Percentiles rank a stretch among this genome's conserved stretches.
phyloP scores from a whole-genome alignment of 1,284 basidiomycete genomes.

The Puccinia coronata region DNA sequence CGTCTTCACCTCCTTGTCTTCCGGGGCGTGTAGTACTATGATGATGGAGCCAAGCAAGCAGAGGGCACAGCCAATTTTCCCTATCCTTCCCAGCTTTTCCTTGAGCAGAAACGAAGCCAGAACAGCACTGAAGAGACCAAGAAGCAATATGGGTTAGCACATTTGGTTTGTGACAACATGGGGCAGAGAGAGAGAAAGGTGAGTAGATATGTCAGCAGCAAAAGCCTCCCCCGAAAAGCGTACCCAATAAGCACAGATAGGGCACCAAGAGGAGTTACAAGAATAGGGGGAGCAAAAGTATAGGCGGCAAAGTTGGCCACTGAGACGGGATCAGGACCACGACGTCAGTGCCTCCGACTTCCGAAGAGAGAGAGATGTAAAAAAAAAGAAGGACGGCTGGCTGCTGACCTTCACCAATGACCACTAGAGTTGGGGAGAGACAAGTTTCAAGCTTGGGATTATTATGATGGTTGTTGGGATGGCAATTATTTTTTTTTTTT shows the following conservation, averaged over 20 bases:
- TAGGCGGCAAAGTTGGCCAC: slow-evolving; percentile 99
- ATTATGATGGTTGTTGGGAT: slow-evolving; percentile 10
- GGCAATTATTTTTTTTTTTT: background rate
- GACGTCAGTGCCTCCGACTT: background rate
- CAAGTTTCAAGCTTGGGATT: slow-evolving; percentile 50
- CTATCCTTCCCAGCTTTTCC: slow-evolving; percentile 90
- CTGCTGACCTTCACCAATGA: slow-evolving; percentile 77
- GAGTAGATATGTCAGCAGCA: no score
- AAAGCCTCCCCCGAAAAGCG: no score
- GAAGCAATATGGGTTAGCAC: background rate
- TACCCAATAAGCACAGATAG: slow-evolving; percentile 96
- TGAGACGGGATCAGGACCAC: slow-evolving; percentile 57
- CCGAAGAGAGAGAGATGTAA: background rate
- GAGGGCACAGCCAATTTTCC: slow-evolving; percentile 85
- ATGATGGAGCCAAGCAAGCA: slow-evolving; percentile 90
- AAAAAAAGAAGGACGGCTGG: no score
- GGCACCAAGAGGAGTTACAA: slow-evolving; percentile 93
- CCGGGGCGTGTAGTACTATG: slow-evolving; percentile 94
- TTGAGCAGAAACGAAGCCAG: slow-evolving; percentile 89
- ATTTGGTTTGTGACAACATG: no score
- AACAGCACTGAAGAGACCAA: slow-evolving; percentile 67
- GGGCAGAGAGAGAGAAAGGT: background rate
- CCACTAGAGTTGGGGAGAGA: slow-evolving; percentile 66
- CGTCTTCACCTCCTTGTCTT: slow-evolving; percentile 88
- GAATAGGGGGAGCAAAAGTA: slow-evolving; percentile 93